Percentiles rank a stretch among this genome's conserved stretches.
phyloP scores from a whole-genome alignment of 306 rosid species.

The Canavalia ensiformis region DNA sequence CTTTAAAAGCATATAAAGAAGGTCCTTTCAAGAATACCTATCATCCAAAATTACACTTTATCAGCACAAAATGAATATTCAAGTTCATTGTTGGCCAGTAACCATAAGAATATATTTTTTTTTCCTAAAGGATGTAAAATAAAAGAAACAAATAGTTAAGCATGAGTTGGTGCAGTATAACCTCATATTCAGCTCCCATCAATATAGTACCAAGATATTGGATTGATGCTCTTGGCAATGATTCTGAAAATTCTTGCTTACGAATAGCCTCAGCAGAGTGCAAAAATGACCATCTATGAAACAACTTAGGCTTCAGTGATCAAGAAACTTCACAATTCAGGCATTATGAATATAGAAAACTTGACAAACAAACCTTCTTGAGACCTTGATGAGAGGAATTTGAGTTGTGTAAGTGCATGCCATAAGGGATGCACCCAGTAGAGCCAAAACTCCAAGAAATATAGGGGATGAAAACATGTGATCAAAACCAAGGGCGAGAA shows the following conservation, averaged over 20 bases:
- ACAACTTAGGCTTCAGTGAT: conserved; percentile 43
- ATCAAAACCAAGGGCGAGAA: conserved; percentile 91
- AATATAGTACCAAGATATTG: conserved; percentile 85
- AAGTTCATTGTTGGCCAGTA: conserved; percentile 33
- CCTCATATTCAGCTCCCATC: conserved; percentile 99
- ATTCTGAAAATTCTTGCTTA: conserved; percentile 87
- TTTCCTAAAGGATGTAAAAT: conserved; percentile 19
- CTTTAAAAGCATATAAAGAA: conserved; percentile 82
- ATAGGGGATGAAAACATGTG: conserved; percentile 89
- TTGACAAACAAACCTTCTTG: conserved; percentile 73
- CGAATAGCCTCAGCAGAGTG: conserved; percentile 79
- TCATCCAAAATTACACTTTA: conserved; percentile 39
- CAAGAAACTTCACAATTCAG: conserved; percentile 30
- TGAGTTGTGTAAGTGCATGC: conserved; percentile 98
- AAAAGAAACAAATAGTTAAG: conserved; percentile 27
- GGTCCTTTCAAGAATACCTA: conserved; percentile 95
- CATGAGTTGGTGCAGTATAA: conserved; percentile 42
- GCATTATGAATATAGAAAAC: conserved; percentile 27
- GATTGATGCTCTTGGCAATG: conserved; percentile 81
- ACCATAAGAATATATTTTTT: not conserved
- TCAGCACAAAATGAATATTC: conserved; percentile 9
- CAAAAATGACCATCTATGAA: conserved; percentile 81
- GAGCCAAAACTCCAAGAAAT: conserved; percentile 76
- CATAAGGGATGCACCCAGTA: conserved; percentile 87
- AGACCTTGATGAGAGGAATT: conserved; percentile 87